Evolutionary conservation across 306 rosid genomes (phyloP), one percentile per base, ranked within the genome.

Genomic region (Gillenia trifoliata): DNA sequence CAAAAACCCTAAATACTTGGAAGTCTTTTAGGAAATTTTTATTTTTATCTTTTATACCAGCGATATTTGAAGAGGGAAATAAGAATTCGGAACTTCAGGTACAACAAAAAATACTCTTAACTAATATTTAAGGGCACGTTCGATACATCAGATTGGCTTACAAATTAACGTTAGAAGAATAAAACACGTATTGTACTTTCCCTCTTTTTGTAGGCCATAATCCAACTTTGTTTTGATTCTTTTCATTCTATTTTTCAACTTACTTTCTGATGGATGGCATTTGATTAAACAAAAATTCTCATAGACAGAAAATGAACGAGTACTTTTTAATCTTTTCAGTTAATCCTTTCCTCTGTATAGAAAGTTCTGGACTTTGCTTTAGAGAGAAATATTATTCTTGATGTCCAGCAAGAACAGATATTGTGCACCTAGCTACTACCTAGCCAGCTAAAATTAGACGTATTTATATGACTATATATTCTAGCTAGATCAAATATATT

Each of bases 151-250:
- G n/a, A n/a, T 45, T 45, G 52, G 0, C 2, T 0, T 15, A 0
- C 6, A 12, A 15, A n/a, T n/a, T n/a, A n/a, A 3, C 25, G 10
- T 59, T 3, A 2, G 47, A 36, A 61, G 68, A 71, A 78, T 10
- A 77, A 47, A 23, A 59, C 64, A 59, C 64, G 2, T 26, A 1
- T 13, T 36, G 63, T 33, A 26, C 66, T 19, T 38, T 49, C 19
- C 47, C 45, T 64, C 64, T 64, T 59, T 75, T 41, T 64, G n/a
- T 38, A 50, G 71, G 71, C 75, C 75, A 70, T 41, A 47, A 15
- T 22, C 66, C 65, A 25, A 70, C 74, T 59, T 64, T 78, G 22
- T 65, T 40, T 40, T 52, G 28, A 55, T 63, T 61, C 64, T 8
- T 29, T 29, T 38, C 22, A 54, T 54, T 64, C 64, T 26, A 19